These are phyloP conservation scores for Hordeum pubiflorum DNA, from an alignment of 202 grass and related monocot species.

Conservation along the genomic window DNA sequence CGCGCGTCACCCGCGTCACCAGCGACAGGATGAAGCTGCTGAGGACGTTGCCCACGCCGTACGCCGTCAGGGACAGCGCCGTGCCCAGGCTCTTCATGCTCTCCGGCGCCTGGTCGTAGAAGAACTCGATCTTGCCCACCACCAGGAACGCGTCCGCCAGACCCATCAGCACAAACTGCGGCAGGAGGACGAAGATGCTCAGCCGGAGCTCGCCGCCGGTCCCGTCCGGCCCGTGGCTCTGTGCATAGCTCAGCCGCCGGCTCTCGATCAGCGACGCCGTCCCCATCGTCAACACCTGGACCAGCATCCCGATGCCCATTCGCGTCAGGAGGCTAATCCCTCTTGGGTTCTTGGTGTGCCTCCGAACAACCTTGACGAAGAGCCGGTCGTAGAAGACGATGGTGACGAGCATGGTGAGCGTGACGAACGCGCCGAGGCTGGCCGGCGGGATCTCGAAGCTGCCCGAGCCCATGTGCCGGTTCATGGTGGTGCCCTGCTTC, in stretches of 20 bases:
- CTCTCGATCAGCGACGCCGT: constrained; percentile 31
- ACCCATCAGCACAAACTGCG: constrained; percentile 69
- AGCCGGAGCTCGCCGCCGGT: constrained; percentile 26
- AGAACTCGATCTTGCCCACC: constrained; percentile 48
- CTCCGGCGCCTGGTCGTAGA: constrained; percentile 61
- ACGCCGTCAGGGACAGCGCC: constrained; percentile 37
- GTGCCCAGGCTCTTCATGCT: constrained; percentile 79
- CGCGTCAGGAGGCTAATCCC: constrained; percentile 64
- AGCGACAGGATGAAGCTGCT: constrained; percentile 46
- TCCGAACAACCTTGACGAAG: constrained; percentile 23
- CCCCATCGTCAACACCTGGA: constrained; percentile 51
- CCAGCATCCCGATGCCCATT: constrained; percentile 36
- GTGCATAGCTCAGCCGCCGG: constrained; percentile 20
- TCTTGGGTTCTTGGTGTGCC: constrained; percentile 50
- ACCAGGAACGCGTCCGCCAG: constrained; percentile 52
- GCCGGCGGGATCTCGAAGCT: constrained; percentile 42
- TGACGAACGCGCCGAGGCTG: constrained; percentile 49
- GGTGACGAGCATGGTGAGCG: constrained; percentile 45
- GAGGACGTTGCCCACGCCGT: constrained; percentile 50
- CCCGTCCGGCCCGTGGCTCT: not conserved
- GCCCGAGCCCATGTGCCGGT: constrained; percentile 34
- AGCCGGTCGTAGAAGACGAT: constrained; percentile 48
- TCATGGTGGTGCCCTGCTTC: constrained; percentile 48
- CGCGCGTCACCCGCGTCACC: constrained; percentile 25
- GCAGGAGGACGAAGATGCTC: constrained; percentile 56